phyloP scores from a whole-genome alignment of 1,139 yeast genomes.

The Blastobotrys ciferrii region DNA sequence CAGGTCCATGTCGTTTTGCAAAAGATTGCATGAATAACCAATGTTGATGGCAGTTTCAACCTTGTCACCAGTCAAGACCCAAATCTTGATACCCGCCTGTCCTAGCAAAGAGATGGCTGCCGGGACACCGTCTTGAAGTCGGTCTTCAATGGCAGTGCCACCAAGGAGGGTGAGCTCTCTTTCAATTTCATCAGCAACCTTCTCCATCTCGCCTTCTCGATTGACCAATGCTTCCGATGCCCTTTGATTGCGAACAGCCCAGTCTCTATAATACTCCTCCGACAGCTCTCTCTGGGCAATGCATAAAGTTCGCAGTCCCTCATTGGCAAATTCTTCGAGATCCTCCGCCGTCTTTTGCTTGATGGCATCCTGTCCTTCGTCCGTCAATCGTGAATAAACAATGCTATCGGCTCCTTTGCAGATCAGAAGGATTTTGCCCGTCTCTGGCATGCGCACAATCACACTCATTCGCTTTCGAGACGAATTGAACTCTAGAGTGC shows the following conservation, averaged over 20 bases:
- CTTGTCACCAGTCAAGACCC: constrained; percentile 98
- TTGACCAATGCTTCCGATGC: constrained; percentile 73
- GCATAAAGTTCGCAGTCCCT: constrained; percentile 92
- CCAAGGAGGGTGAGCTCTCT: constrained; percentile 70
- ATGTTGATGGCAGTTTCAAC: constrained; percentile 97
- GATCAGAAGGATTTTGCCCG: constrained; percentile 56
- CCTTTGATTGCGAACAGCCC: constrained; percentile 67
- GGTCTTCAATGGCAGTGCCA: constrained; percentile 97
- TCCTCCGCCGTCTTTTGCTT: constrained; percentile 74
- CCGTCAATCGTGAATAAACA: constrained; percentile 69
- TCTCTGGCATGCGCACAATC: constrained; percentile 61
- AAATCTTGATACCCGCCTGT: constrained; percentile 88
- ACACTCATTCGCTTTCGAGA: constrained; percentile 97
- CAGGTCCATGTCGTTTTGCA: constrained; percentile 83
- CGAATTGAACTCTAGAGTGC: constrained; percentile 81
- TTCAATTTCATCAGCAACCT: constrained; percentile 79
- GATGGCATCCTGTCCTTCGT: constrained; percentile 52
- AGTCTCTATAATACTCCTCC: constrained; percentile 56
- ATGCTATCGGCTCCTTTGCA: constrained; percentile 96
- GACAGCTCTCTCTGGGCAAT: constrained; percentile 78
- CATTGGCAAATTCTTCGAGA: constrained; percentile 91
- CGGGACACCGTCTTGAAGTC: constrained; percentile 95
- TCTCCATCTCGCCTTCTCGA: constrained; percentile 76
- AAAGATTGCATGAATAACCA: constrained; percentile 91
- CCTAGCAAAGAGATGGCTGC: constrained; percentile 82